Base-by-base conservation (phyloP, 768 basidiomycete genomes). In the Tulasnella calospora region DNA sequence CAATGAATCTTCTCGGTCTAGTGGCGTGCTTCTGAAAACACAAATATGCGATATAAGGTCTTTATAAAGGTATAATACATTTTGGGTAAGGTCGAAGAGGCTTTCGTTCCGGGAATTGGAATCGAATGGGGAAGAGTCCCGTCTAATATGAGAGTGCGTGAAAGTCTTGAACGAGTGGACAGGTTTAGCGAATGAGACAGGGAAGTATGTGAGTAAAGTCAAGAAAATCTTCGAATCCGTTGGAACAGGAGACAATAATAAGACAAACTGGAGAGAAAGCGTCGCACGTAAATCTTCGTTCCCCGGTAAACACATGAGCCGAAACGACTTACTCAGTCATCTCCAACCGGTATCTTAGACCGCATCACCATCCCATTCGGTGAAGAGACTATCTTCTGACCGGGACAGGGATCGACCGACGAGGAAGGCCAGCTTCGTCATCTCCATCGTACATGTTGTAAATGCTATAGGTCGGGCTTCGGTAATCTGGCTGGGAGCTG, bases 391-490 rank as follows among this genome's bases (percentile, higher is more conserved):
- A 35, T 71, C 51, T 55, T 19, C 51, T 6, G n/a, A 19, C 51
- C 8, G 51, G 51, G n/a, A 55, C 51, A 6, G 51, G 33, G 6
- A 74, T 17, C 7, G 73, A 74, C 44, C 47, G 30, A 41, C 73
- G 73, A 44, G 73, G 73, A 33, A 74, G 30, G 4, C 38, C 73
- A 15, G 73, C 61, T 69, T 77, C 76, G 36, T 77, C 76, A 44
- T 90, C 90, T 36, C 84, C 86, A 74, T 89, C 91, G 82, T 94
- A 94, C 80, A 93, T 81, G 55, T 91, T 91, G 82, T 92, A 94
- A 77, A 94, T 89, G 82, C 93, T 94, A 81, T 94, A 94, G 7
- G 93, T 94, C 23, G 93, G 92, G 81, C 93, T 93, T 79, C 90
- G 87, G 79, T 94, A 94, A 71, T 89, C 89, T 6, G 89, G 88